These are phyloP conservation scores for Hypomyces perniciosus DNA, from an alignment of 2,329 filamentous ascomycete species.

Conservation along the genomic window DNA sequence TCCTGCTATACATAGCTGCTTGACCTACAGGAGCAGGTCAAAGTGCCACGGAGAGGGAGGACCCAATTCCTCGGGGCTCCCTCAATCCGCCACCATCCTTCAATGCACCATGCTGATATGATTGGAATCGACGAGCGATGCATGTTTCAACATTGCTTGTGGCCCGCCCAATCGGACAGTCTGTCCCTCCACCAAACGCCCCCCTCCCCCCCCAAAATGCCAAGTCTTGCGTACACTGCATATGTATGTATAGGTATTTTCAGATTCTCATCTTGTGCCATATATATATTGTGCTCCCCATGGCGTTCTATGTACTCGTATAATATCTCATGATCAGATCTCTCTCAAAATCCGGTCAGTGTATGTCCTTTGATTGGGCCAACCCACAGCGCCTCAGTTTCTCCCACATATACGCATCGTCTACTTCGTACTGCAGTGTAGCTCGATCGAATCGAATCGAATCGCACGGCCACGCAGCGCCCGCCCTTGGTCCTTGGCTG, in stretches of 20 bases:
- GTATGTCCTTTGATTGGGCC: constrained; percentile 1
- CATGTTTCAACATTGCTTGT: no score
- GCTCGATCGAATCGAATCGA: not conserved
- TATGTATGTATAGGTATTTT: not conserved
- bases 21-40: no score
- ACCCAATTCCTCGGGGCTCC: no score
- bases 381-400: not conserved
- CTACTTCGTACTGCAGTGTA: not conserved
- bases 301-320: not conserved
- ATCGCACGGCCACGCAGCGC: not conserved
- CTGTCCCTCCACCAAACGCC: no score
- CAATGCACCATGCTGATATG: no score
- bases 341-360: constrained; percentile 1
- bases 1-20: no score
- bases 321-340: constrained; percentile 3
- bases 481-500: not conserved
- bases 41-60: no score
- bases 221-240: not conserved
- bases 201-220: no score
- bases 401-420: not conserved
- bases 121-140: no score
- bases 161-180: no score
- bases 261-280: not conserved
- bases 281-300: constrained; percentile 2
- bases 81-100: no score